Conservation (phyloP, 495 filamentous ascomycete genomes). For the Penicillium cataractarum region DNA sequence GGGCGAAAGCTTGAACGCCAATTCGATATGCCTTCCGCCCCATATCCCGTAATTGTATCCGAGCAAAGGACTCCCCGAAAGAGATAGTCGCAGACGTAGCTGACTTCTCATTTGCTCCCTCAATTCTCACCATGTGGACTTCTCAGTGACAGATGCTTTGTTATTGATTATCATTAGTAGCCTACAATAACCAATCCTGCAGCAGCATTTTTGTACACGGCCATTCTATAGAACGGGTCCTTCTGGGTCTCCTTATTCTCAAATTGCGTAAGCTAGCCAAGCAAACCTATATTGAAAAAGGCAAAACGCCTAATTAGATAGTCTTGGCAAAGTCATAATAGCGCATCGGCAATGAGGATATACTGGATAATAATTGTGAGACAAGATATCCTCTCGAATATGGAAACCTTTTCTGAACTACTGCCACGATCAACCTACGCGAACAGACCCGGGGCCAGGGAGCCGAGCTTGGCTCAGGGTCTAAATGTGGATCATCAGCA, state of each 20-base stretch:
- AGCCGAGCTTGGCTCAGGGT: neutral
- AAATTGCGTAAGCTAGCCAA: no score
- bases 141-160: neutral
- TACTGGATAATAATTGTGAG: neutral
- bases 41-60: neutral
- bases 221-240: no score
- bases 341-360: neutral
- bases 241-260: no score
- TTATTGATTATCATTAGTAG: neutral
- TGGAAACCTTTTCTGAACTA: neutral
- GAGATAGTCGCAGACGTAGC: neutral
- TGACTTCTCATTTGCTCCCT: neutral
- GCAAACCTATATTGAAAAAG: no score
- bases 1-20: neutral
- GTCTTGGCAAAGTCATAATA: neutral
- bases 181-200: neutral
- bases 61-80: neutral
- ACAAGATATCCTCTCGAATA: neutral
- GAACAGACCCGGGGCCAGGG: neutral
- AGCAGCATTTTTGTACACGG: no score
- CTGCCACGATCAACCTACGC: neutral
- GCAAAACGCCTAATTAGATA: no score
- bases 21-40: neutral
- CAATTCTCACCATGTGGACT: neutral
- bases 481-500: neutral